phyloP scores from a whole-genome alignment of 495 filamentous ascomycete genomes.

The Trichodelitschia bisporula region DNA sequence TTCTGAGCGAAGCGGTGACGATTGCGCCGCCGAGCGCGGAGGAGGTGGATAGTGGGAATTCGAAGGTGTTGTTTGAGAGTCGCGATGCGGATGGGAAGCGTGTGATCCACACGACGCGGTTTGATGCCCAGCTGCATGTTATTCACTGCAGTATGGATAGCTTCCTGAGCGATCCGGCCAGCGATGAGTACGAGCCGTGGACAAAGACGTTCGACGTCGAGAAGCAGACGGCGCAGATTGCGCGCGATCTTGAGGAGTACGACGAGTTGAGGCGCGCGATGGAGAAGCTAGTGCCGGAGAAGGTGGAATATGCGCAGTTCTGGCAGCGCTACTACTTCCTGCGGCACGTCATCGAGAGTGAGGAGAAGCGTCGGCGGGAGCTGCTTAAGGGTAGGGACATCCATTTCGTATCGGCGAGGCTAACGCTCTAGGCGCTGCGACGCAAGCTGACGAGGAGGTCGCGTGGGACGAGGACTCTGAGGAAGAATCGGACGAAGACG shows the following conservation, averaged over 20 bases:
- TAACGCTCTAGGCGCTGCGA: too few relatives aligned
- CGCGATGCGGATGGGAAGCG: constrained; percentile 73
- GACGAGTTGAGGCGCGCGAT: constrained; percentile 71
- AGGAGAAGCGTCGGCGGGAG: constrained; percentile 74
- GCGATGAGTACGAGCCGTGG: constrained; percentile 52
- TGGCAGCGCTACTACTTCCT: constrained; percentile 96
- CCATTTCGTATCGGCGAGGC: too few relatives aligned
- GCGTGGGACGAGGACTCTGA: constrained; percentile 10
- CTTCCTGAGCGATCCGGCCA: constrained; percentile 60
- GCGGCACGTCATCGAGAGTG: constrained; percentile 79
- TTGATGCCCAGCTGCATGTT: constrained; percentile 88
- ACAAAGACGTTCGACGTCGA: constrained; percentile 54
- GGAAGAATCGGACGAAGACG: constrained; percentile 71
- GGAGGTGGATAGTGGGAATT: constrained; percentile 11
- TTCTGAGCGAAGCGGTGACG: constrained; percentile 72
- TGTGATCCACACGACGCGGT: constrained; percentile 77
- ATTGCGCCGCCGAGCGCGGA: constrained; percentile 41
- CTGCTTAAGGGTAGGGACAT: constrained; percentile 56
- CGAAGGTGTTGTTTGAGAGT: constrained; percentile 63
- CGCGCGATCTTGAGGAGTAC: constrained; percentile 63
- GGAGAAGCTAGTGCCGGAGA: constrained; percentile 87
- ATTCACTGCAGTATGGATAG: constrained; percentile 70
- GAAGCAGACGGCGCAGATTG: constrained; percentile 64
- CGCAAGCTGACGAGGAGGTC: too few relatives aligned
- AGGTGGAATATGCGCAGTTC: constrained; percentile 67